These are phyloP conservation scores for Aspergillus tamarii DNA, from an alignment of 2,329 filamentous ascomycete species.

Conservation along the genomic window DNA sequence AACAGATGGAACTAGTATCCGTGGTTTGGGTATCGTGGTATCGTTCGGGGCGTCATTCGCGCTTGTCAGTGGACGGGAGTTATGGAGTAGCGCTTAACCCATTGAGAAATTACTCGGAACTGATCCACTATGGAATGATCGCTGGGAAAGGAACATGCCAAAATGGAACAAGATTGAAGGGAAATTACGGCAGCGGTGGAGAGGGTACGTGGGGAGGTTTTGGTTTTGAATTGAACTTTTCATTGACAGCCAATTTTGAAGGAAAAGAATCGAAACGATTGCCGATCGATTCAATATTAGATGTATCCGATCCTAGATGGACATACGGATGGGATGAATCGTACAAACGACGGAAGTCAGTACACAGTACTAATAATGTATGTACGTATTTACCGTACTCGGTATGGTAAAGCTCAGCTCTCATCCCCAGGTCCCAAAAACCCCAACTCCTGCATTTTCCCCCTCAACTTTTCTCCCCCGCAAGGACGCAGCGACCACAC, in stretches of 20 bases:
- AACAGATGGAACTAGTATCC: not conserved
- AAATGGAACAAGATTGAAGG: not conserved
- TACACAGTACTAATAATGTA: no score
- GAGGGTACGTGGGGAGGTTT: not conserved
- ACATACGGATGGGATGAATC: no score
- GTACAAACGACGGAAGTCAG: no score
- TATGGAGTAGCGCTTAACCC: not conserved
- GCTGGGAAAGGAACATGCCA: not conserved
- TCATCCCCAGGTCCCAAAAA: not conserved
- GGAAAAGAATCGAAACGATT: not conserved
- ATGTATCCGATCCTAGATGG: not conserved
- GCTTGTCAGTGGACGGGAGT: not conserved
- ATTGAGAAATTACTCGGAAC: not conserved
- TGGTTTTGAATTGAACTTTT: not conserved
- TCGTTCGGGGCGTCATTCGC: not conserved
- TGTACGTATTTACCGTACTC: not conserved
- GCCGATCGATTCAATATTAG: not conserved
- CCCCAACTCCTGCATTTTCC: not conserved
- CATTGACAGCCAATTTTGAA: not conserved
- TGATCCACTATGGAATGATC: not conserved
- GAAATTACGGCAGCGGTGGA: not conserved
- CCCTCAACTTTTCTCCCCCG: not conserved
- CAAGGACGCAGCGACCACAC: conserved; percentile 1
- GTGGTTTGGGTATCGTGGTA: not conserved
- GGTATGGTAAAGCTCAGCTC: not conserved